phyloP scores from a whole-genome alignment of 495 filamentous ascomycete genomes.

The Penicillium parvum region DNA sequence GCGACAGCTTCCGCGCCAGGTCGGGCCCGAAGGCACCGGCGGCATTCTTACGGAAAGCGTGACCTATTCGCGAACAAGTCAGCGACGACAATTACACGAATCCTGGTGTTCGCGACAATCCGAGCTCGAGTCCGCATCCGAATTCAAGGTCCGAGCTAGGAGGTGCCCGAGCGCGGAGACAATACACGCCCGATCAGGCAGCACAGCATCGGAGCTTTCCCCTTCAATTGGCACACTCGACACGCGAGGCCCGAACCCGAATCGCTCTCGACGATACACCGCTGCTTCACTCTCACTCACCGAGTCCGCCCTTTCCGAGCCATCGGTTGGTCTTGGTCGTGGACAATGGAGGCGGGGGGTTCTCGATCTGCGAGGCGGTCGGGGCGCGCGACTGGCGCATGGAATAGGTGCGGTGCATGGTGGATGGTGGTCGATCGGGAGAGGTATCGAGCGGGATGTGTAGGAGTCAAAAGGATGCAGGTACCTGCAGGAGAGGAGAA shows the following conservation, averaged over 20 bases:
- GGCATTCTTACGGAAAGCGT: conserved; percentile 86
- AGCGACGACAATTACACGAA: conserved; percentile 11
- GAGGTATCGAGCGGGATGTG: not conserved
- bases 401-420: conserved; percentile 97
- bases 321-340: conserved; percentile 84
- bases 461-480: conserved; percentile 1
- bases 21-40: conserved; percentile 96
- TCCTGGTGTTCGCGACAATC: not conserved
- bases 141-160: too few species aligned
- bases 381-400: conserved; percentile 96
- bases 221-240: not conserved
- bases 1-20: conserved; percentile 91
- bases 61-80: conserved; percentile 55
- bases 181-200: conserved; percentile 18
- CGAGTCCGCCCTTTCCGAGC: conserved; percentile 79
- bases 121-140: too few species aligned
- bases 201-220: conserved; percentile 5
- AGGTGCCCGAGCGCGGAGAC: too few species aligned
- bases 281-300: conserved; percentile 62
- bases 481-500: conserved; percentile 19
- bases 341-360: conserved; percentile 86
- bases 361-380: conserved; percentile 84
- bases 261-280: too few species aligned
- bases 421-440: conserved; percentile 7
- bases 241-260: too few species aligned